Conservation (phyloP, 2,329 filamentous ascomycete genomes). For the Penicillium sp. region DNA sequence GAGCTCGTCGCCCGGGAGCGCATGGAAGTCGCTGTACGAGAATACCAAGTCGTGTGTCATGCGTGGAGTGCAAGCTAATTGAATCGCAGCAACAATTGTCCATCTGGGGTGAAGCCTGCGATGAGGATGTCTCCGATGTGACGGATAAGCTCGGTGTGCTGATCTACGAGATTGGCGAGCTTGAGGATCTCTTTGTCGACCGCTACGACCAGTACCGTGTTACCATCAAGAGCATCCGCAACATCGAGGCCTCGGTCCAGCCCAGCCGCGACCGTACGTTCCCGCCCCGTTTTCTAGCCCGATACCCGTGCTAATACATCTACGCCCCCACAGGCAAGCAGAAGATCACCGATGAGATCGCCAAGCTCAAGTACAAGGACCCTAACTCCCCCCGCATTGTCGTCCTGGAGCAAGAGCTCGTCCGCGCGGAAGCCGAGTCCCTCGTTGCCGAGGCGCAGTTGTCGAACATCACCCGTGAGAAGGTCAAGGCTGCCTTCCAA, state of each 20-base stretch:
- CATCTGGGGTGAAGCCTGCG: conserved; percentile 91
- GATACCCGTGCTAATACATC: not conserved
- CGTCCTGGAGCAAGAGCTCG: conserved; percentile 96
- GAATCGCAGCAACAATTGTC: conserved; percentile 87
- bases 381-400: conserved; percentile 97
- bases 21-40: conserved; percentile 94
- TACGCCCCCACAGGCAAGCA: conserved; percentile 72
- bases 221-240: conserved; percentile 98
- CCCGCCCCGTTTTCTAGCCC: not conserved
- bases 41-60: not conserved
- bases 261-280: conserved; percentile 90
- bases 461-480: conserved; percentile 98
- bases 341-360: conserved; percentile 98
- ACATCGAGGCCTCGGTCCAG: conserved; percentile 98
- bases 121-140: conserved; percentile 97
- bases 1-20: conserved; percentile 92
- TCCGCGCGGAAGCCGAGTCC: conserved; percentile 97
- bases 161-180: conserved; percentile 96
- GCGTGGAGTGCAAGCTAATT: conserved; percentile 20
- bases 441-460: conserved; percentile 96
- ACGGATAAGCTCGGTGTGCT: conserved; percentile 98
- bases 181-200: conserved; percentile 97
- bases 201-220: conserved; percentile 99
- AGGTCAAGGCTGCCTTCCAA: conserved; percentile 96
- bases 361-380: conserved; percentile 99